phyloP scores from a whole-genome alignment of 192 early-diverging fungal genomes.

The Dissophora ornata region DNA sequence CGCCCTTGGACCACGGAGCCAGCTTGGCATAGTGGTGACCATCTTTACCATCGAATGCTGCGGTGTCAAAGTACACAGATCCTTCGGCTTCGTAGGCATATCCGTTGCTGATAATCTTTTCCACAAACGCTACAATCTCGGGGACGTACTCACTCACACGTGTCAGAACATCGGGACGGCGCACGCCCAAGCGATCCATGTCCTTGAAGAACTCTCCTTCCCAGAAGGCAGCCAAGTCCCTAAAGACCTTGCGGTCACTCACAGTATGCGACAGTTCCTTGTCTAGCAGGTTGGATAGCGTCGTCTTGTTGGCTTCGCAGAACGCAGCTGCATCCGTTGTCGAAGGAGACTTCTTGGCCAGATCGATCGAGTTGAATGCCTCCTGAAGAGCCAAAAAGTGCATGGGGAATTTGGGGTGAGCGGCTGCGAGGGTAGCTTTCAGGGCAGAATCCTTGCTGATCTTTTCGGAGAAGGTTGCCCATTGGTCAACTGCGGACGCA shows the following conservation, averaged over 20 bases:
- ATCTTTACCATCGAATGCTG: conserved; percentile 79
- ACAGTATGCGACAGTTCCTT: conserved; percentile 69
- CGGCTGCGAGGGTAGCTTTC: conserved; percentile 52
- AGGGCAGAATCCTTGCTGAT: conserved; percentile 60
- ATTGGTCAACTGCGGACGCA: conserved; percentile 58
- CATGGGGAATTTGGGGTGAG: conserved; percentile 81
- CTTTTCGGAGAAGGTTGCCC: conserved; percentile 66
- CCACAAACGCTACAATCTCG: conserved; percentile 90
- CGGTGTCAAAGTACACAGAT: conserved; percentile 96
- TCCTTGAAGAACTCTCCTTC: conserved; percentile 93
- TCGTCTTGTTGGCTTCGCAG: conserved; percentile 63
- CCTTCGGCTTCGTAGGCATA: conserved; percentile 93
- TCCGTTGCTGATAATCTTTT: conserved; percentile 94
- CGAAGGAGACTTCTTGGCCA: conserved; percentile 58
- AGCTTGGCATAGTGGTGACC: conserved; percentile 96
- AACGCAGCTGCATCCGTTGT: conserved; percentile 62
- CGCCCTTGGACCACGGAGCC: conserved; percentile 88
- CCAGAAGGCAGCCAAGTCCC: conserved; percentile 92
- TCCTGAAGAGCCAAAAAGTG: conserved; percentile 72
- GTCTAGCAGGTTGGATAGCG: conserved; percentile 64
- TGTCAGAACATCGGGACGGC: conserved; percentile 87
- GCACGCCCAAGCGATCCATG: conserved; percentile 92
- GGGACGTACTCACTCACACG: conserved; percentile 97
- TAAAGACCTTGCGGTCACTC: conserved; percentile 92
- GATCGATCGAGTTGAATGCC: conserved; percentile 53